Base-by-base conservation (phyloP, 345 rosid species). In the Eutrema japonicum region DNA sequence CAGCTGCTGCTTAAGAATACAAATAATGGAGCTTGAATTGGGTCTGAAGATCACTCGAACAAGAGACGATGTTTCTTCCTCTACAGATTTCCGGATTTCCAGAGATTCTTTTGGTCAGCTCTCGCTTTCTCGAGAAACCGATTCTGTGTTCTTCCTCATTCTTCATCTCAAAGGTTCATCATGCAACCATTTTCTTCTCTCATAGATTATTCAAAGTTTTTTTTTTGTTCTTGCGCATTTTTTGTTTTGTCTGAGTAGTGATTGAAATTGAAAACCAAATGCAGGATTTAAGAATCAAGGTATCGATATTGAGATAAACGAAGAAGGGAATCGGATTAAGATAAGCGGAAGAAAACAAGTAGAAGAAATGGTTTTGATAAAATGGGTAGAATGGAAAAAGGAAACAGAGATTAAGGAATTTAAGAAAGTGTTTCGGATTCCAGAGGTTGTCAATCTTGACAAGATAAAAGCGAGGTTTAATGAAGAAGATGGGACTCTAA, bases 31-130 rank as follows among this genome's bases (percentile, higher is more conserved):
- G 93, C 78, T 91, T 6, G 97, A 94, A 83, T 69, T 91, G 48
- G 91, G 89, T 66, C 72, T 94, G 49, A 91, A 86, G 86, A 89
- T 94, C 76, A 87, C 91, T n/a, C 85, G 67, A 42, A 87, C 82
- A 11, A 86, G 74, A 81, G 90, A 89, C 48, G 87, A 85, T 68
- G 69, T 72, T 16, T 84, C 83, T 67, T 84, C 91, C 68, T 76
- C 75, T 13, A 40, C 86, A n/a, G 82, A 84, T 72, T 74, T 91
- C 33, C 77, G 65, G 8, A 59, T 89, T 41, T 52, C 79, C 8
- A 85, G 82, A 77, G 87, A 84, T 72, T 66, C 77, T 2, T 68
- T 67, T 18, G 84, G 85, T 60, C 88, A 84, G 12, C 51, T 84
- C 53, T 91, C 87, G 70, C 62, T 82, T 61, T 91, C 90, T 64